Base-by-base conservation (phyloP, 2,329 filamentous ascomycete genomes). In the Fusarium sp. region DNA sequence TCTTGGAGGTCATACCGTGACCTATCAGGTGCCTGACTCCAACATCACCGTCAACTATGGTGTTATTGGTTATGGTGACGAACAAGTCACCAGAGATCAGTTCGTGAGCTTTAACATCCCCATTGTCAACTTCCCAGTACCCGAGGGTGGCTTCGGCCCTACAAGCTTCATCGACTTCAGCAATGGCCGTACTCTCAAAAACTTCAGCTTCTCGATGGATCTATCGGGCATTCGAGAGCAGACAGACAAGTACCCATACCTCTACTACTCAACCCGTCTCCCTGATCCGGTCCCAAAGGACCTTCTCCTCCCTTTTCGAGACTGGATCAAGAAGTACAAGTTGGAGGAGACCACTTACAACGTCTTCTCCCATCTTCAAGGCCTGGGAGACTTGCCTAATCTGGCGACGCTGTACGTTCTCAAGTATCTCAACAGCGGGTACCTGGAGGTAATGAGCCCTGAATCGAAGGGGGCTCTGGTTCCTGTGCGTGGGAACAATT, bases 41-140 rank as follows among this genome's bases (percentile, higher is more conserved):
- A 65, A 72, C 63, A 70, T 65, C 59, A 70, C 71, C 40, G 72
- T 75, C 30, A 69, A 75, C 61, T 75, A 60, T 43, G 73, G 73
- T 5, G 73, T 75, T 14, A 66, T 71, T 52, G 73, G 73, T 4
- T 75, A 75, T 17, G 73, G 71, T 1, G 63, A 75, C 17, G 56
- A 68, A 4, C 15, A 45, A 15, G 62, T 75, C 27, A 66, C 68
- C 10, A 70, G 62, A 5, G 33, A 70, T 8, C 59, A 70, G 2
- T 75, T 75, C 62, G 68, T 47, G 4, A 71, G 73, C 45, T 71
- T 75, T 15, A 60, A 65, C 3, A 72, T 75, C 7, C 50, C 71
- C 3, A 17, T 71, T 6, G 54, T 64, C 9, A 67, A 68, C 50
- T 9, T 66, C 2, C 38, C 64, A 14, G 9, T 73, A 17, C 69